phyloP scores from a whole-genome alignment of 1,284 basidiomycete species.

The Fomes fomentarius region DNA sequence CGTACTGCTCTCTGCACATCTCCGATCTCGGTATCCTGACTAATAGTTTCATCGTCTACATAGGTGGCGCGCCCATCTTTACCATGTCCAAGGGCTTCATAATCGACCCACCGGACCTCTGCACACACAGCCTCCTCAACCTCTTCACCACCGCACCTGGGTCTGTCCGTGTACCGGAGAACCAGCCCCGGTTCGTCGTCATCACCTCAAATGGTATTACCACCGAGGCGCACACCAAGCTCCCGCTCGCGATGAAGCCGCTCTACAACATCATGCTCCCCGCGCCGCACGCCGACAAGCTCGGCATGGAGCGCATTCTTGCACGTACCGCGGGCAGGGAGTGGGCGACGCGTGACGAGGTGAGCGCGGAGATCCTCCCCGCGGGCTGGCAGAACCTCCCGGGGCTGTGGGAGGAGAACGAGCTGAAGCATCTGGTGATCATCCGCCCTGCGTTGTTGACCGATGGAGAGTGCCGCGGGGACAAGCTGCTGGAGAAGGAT shows the following conservation, averaged over 20 bases:
- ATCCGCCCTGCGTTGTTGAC: conserved; percentile 60
- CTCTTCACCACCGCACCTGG: conserved; percentile 48
- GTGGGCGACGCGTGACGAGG: conserved; percentile 47
- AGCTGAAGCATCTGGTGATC: conserved; percentile 48
- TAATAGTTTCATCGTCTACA: background rate
- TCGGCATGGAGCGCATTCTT: conserved; percentile 53
- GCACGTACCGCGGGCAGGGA: conserved; percentile 47
- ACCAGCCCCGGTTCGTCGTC: conserved; percentile 52
- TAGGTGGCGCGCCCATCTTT: conserved; percentile 48
- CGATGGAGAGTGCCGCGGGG: conserved; percentile 56
- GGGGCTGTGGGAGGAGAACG: conserved; percentile 44
- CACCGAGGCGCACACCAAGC: conserved; percentile 40
- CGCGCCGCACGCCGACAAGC: conserved; percentile 57
- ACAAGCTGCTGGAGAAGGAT: conserved; percentile 33
- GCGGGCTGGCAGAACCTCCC: conserved; percentile 42
- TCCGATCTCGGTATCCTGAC: background rate
- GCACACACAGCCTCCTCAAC: conserved; percentile 53
- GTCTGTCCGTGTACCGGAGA: conserved; percentile 21
- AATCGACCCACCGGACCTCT: conserved; percentile 51
- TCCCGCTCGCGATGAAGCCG: conserved; percentile 52
- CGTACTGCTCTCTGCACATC: conserved; percentile 20
- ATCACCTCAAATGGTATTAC: conserved; percentile 59
- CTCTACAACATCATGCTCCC: conserved; percentile 48
- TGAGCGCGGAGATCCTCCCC: conserved; percentile 41
- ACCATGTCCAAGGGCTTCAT: conserved; percentile 43